Evolutionary conservation across 2,329 filamentous ascomycete species (phyloP).

Genomic region (Cercospora nicotianae): DNA sequence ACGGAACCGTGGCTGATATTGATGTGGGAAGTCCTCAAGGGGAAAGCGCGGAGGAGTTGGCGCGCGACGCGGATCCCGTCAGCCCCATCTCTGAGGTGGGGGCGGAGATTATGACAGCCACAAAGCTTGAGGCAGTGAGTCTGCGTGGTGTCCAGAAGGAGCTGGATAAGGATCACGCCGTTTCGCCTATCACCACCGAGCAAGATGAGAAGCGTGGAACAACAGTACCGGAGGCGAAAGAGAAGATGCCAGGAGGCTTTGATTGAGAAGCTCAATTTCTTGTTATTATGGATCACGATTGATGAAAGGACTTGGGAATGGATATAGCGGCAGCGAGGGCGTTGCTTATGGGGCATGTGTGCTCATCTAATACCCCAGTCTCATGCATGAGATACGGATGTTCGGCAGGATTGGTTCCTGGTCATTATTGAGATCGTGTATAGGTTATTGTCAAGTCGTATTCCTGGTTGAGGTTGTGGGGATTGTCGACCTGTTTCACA

Average conservation of each 20-base stretch:
- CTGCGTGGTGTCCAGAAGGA: neutral
- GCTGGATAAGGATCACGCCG: neutral
- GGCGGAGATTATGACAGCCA: neutral
- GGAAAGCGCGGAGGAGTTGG: neutral
- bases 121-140: neutral
- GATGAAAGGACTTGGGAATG: neutral
- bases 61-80: neutral
- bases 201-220: neutral
- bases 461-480: neutral
- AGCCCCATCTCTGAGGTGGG: neutral
- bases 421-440: neutral
- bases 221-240: conserved; percentile 18
- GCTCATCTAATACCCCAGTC: neutral
- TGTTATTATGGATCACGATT: neutral
- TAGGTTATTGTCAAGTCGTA: neutral
- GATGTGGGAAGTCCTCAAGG: neutral
- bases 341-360: neutral
- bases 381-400: neutral
- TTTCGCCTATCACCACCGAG: neutral
- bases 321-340: neutral
- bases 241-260: conserved; percentile 38
- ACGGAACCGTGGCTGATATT: neutral
- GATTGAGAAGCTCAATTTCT: conserved; percentile 22
- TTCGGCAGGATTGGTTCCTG: neutral
- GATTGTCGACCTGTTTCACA: neutral